Base-by-base conservation (phyloP, 2,329 filamentous ascomycete genomes). In the Malbranchea zuffiana region DNA sequence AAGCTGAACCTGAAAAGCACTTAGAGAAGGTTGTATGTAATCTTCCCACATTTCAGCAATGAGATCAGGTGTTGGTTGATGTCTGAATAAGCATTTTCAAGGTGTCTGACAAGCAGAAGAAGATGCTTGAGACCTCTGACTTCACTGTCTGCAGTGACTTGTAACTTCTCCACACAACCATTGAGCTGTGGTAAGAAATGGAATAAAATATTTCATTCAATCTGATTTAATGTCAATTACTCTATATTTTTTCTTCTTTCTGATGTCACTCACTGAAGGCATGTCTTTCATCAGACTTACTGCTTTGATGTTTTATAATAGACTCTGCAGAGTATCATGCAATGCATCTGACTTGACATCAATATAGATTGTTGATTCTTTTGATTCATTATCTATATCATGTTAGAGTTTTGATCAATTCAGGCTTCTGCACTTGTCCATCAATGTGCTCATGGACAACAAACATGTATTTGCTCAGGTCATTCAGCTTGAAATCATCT, bases 1-100 rank as follows among this genome's bases (percentile, higher is more conserved):
- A 36, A 48, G 31, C 56, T 53, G 26, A 50, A 49, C 39, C 60
- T 60, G 37, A 60, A 62, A 25, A 62, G 46, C 13, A 49, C 46
- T 50, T 42, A 59, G 6, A 62, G 50, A 29, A 61, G 50, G 44
- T 60, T 45, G 43, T 58, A 60, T 19, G 47, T 59, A 44, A 60
- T 59, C 31, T 56, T 32, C 16, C 43, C 39, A 20, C 49, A 32
- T 40, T 48, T 32, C 11, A 59, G 41, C 37, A 59, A 50, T 42
- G 44, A 47, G 15, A 43, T 17, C 35, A 56, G 45, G 41, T 49
- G 47, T 35, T 51, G 39, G 3, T 33, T 45, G 24, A 39, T 52
- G 6, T 43, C 31, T 12, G 39, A 13, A 45, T 54, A 53, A 37
- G 40, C 36, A 8, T 47, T 21, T 35, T 51, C 49, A 26, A 56